These are phyloP conservation scores for Pythium brassicae DNA, from an alignment of 352 stramenopile genomes.

Conservation along the genomic window DNA sequence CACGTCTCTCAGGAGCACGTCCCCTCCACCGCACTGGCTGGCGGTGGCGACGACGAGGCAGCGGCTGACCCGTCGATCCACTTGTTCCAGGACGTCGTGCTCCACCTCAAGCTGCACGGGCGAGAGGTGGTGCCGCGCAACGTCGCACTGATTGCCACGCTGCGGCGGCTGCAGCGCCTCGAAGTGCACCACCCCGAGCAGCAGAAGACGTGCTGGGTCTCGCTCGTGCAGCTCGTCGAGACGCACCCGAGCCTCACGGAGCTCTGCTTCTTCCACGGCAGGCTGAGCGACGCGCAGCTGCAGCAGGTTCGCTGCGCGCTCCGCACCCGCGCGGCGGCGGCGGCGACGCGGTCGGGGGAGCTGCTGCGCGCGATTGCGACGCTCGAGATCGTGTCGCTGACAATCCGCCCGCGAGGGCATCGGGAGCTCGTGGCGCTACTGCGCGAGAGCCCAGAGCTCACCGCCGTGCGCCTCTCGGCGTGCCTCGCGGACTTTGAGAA, in stretches of 20 bases:
- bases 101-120: conserved; percentile 52
- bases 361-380: conserved; percentile 20
- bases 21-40: no score
- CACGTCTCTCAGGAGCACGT: conserved; percentile 11
- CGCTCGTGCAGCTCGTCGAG: conserved; percentile 28
- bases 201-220: conserved; percentile 45
- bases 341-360: no score
- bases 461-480: conserved; percentile 50
- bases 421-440: conserved; percentile 46
- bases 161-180: conserved; percentile 41
- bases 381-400: conserved; percentile 71
- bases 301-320: conserved; percentile 32
- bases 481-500: conserved; percentile 60
- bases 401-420: conserved; percentile 39
- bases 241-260: conserved; percentile 29
- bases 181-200: conserved; percentile 77
- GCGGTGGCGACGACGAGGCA: not conserved
- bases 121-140: conserved; percentile 58
- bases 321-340: not conserved
- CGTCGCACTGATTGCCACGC: conserved; percentile 29
- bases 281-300: conserved; percentile 41
- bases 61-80: conserved; percentile 4
- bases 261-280: conserved; percentile 73
- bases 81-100: conserved; percentile 58
- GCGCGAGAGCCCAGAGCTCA: conserved; percentile 20